Percentiles rank a stretch among this genome's conserved stretches.
These are phyloP conservation scores for Encephalitozoon romaleae DNA, from an alignment of 371 early-diverging fungal species.

Conservation along the genomic window DNA sequence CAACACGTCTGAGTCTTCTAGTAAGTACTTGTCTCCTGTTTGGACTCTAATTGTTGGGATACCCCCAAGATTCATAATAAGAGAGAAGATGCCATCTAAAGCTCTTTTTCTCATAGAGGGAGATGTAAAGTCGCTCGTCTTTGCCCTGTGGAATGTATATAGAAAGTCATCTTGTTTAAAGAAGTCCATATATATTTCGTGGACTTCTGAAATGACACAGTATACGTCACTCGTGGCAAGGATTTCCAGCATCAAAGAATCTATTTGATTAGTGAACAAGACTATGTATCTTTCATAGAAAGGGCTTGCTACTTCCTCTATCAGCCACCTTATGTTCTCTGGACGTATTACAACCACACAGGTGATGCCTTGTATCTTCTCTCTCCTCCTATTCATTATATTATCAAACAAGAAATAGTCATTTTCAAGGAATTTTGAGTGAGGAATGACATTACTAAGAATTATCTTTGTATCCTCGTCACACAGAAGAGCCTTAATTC, in stretches of 20 bases:
- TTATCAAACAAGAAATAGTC: constrained; percentile 60
- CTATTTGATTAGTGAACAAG: constrained; percentile 53
- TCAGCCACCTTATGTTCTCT: constrained; percentile 41
- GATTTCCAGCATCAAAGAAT: constrained; percentile 41
- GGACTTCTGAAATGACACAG: constrained; percentile 54
- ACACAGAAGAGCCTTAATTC: constrained; percentile 55
- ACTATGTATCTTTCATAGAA: constrained; percentile 55
- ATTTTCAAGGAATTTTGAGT: constrained; percentile 48
- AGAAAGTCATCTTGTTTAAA: constrained; percentile 37
- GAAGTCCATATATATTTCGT: constrained; percentile 58
- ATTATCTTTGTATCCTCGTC: constrained; percentile 55
- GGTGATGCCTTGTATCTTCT: constrained; percentile 38
- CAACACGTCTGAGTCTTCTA: constrained; percentile 1
- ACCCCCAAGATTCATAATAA: constrained; percentile 46
- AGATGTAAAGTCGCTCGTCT: not conserved
- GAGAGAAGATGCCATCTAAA: constrained; percentile 30
- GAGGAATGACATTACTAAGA: constrained; percentile 54
- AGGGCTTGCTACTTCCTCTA: constrained; percentile 53
- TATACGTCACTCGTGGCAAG: constrained; percentile 55
- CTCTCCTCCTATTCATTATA: constrained; percentile 45
- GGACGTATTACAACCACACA: constrained; percentile 53
- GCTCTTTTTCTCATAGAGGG: not conserved
- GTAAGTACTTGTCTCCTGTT: not conserved
- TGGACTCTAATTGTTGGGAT: constrained; percentile 42
- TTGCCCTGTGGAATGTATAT: constrained; percentile 5